A percentile compares a stretch with the other conserved stretches of the same genome.
Conservation (phyloP, 2,329 filamentous ascomycete species). For the Teratosphaeria destructans region DNA sequence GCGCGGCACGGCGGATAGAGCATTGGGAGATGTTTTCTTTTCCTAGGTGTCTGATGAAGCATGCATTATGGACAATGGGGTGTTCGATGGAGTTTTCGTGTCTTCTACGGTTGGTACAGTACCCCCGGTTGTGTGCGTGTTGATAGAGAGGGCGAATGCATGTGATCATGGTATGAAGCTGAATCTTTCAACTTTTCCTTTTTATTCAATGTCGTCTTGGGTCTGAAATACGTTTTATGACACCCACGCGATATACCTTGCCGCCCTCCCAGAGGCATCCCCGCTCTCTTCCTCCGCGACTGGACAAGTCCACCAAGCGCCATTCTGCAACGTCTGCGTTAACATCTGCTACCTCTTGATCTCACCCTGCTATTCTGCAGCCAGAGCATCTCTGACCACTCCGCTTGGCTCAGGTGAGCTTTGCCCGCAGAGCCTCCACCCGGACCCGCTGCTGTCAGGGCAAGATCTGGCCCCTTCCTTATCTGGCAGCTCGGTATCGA, state of each 20-base stretch:
- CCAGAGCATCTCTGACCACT: no score
- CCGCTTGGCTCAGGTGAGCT: no score
- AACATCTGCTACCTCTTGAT: no score
- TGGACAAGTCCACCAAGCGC: no score
- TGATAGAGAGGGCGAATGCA: not conserved
- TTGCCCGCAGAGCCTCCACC: not conserved
- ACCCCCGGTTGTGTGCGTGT: not conserved
- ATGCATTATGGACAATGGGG: not conserved
- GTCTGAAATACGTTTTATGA: no score
- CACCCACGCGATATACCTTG: no score
- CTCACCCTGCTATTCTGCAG: no score
- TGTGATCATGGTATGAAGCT: not conserved
- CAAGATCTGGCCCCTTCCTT: not conserved
- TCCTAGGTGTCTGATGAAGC: not conserved
- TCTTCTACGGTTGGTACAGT: not conserved
- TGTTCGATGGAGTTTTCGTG: not conserved
- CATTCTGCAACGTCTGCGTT: no score
- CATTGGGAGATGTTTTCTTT: not conserved
- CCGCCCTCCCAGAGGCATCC: no score
- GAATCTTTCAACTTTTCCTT: not conserved
- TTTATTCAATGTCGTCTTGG: not conserved
- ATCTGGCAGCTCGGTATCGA: not conserved
- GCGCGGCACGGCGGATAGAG: not conserved
- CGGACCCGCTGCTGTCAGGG: no score
- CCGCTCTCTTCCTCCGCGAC: no score